Evolutionary conservation across 768 basidiomycete species (phyloP).

Genomic region (Leccinum rimulosum): DNA sequence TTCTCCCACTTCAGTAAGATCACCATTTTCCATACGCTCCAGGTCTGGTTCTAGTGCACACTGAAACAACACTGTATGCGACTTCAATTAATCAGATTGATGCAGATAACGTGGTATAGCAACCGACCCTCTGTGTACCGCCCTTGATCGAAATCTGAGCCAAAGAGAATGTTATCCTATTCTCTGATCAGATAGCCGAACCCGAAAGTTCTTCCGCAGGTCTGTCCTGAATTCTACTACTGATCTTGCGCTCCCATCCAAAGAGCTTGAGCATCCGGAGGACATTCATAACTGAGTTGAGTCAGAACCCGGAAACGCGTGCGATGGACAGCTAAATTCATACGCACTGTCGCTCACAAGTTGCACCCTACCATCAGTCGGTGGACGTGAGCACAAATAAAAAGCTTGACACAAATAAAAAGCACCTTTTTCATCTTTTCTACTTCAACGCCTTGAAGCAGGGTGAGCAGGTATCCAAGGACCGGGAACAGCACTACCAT

Average conservation of each 20-base stretch:
- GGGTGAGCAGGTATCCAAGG: constrained; percentile 52
- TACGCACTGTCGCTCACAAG: constrained; percentile 55
- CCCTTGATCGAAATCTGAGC: constrained; percentile 3
- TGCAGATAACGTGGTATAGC: neutral
- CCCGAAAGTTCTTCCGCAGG: constrained; percentile 55
- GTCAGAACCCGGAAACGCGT: neutral
- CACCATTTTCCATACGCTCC: constrained; percentile 52
- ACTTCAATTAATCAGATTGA: neutral
- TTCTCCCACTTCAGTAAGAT: constrained; percentile 69
- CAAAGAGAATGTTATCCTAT: constrained; percentile 14
- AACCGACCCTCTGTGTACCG: constrained; percentile 7
- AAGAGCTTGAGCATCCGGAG: constrained; percentile 74
- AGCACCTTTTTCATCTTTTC: constrained; percentile 45
- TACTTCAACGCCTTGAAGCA: constrained; percentile 46
- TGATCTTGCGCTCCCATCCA: constrained; percentile 60
- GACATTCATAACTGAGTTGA: constrained; percentile 45
- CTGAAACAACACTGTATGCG: constrained; percentile 32
- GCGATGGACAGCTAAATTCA: constrained; percentile 3
- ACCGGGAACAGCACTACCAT: constrained; percentile 49
- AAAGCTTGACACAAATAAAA: neutral
- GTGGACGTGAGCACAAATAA: constrained; percentile 32
- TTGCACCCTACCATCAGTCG: constrained; percentile 43
- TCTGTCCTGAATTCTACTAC: constrained; percentile 49
- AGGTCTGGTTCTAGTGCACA: constrained; percentile 44
- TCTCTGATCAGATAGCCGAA: neutral